Base-by-base conservation (phyloP, 2,329 filamentous ascomycete species). In the Fusarium concolor region DNA sequence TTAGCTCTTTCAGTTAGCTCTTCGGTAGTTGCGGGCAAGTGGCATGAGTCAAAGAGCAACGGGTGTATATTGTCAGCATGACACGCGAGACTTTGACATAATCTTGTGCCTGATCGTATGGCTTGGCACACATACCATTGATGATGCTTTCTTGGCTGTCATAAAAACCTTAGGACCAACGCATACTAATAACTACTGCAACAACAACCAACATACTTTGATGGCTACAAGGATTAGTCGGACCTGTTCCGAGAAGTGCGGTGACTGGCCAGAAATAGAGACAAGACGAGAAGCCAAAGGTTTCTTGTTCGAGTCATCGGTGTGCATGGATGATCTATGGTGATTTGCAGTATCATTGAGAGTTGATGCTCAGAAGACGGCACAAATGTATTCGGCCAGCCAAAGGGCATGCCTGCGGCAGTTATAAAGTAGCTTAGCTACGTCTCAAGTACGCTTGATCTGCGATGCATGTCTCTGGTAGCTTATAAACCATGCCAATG, bases 401-500 rank as follows among this genome's bases (percentile, higher is more conserved):
- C 12, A 39, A 29, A 46, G 29, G 22, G 17, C 22, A 17, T 20
- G 42, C 44, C 18, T 20, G 42, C 44, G n/a, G n/a, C 38, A 24
- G 11, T 57, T 31, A 31, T 26, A 28, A 22, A 39, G 33, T 18
- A 29, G 38, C 55, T 52, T 61, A 50, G 39, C 31, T 6, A 38
- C 22, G 39, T 58, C 39, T 59, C 51, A 45, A 39, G 33, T 31
- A 35, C 42, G 33, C 45, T 55, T 53, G 58, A 68, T 67, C 55
- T 67, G 45, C 55, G 47, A 61, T 58, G 59, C 59, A 67, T 65
- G 65, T 55, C 49, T 65, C 55, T 68, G 47, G 45, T 60, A 49
- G 42, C 43, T 43, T 37, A 63, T 42, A 4, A 42, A 35, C 15
- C 33, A n/a, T 50, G 24, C 33, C 28, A 24, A 24, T 29, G 22